phyloP scores from a whole-genome alignment of 345 rosid genomes.

The Boechera divaricarpa region DNA sequence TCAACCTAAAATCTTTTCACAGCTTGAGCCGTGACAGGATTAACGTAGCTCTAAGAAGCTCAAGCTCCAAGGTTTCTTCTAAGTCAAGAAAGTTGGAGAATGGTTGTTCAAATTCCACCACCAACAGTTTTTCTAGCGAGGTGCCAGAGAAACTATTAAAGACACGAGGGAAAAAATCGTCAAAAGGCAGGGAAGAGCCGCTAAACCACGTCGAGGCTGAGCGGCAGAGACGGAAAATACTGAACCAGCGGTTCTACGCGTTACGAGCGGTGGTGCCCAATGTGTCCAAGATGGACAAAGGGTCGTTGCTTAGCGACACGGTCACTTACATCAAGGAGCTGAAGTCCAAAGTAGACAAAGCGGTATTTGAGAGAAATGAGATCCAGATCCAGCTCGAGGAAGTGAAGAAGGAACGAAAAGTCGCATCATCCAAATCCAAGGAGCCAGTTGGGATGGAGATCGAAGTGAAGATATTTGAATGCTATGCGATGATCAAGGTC shows the following conservation, averaged over 20 bases:
- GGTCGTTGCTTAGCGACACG: no score
- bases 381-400: no score
- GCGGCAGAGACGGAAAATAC: constrained; percentile 93
- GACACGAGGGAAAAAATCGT: constrained; percentile 85
- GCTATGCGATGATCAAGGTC: constrained; percentile 83
- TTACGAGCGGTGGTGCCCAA: constrained; percentile 55
- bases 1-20: constrained; percentile 52
- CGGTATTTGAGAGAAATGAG: no score
- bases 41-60: constrained; percentile 32
- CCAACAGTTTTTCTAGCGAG: constrained; percentile 58
- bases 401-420: constrained; percentile 36
- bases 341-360: no score
- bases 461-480: constrained; percentile 82
- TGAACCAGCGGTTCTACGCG: constrained; percentile 90
- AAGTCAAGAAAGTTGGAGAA: constrained; percentile 50
- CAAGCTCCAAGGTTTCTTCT: constrained; percentile 38
- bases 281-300: no score
- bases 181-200: constrained; percentile 87
- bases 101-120: constrained; percentile 51
- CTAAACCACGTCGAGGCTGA: constrained; percentile 92
- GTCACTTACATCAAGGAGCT: no score
- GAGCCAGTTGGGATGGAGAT: constrained; percentile 64
- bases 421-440: neutral
- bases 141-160: constrained; percentile 76
- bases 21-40: neutral